These are phyloP conservation scores for Talaromyces rugulosus DNA, from an alignment of 2,329 filamentous ascomycete species.

Conservation along the genomic window DNA sequence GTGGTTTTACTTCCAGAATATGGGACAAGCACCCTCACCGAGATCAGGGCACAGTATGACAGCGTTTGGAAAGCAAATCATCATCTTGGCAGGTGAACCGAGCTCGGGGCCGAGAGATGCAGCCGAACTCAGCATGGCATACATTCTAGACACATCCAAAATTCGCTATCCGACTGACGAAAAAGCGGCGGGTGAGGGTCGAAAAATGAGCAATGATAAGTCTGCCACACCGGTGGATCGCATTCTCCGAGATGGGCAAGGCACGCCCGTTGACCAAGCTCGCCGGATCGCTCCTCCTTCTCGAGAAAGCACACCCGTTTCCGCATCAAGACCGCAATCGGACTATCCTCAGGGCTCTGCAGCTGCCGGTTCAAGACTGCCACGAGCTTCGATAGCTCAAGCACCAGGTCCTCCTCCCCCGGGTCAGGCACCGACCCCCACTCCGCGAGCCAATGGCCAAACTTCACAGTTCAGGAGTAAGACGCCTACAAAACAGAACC, in stretches of 20 bases:
- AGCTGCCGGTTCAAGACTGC: constrained; percentile 53
- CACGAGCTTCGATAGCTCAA: constrained; percentile 56
- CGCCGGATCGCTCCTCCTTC: constrained; percentile 36
- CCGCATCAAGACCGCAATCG: constrained; percentile 22
- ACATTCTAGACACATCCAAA: constrained; percentile 90
- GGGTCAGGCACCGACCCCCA: constrained; percentile 60
- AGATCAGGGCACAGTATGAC: constrained; percentile 98
- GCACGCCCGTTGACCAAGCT: constrained; percentile 31
- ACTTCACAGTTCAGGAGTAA: constrained; percentile 39
- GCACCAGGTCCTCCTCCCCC: constrained; percentile 62
- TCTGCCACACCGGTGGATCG: constrained; percentile 36
- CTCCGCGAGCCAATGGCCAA: constrained; percentile 46
- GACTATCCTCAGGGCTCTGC: constrained; percentile 31
- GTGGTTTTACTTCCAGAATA: constrained; percentile 99
- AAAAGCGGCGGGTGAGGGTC: constrained; percentile 31
- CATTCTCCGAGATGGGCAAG: constrained; percentile 41
- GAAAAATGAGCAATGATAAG: constrained; percentile 44
- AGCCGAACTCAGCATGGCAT: constrained; percentile 81
- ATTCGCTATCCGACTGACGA: constrained; percentile 90
- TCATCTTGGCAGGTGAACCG: constrained; percentile 90
- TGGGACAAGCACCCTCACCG: constrained; percentile 92
- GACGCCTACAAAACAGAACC: constrained; percentile 48
- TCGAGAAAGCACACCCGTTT: constrained; percentile 41
- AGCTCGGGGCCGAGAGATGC: constrained; percentile 78
- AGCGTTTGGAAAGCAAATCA: constrained; percentile 82